Evolutionary conservation across 78 protist genomes (phyloP), one percentile per base, ranked within the genome.

Genomic region (Dictyostelium discoideum): DNA sequence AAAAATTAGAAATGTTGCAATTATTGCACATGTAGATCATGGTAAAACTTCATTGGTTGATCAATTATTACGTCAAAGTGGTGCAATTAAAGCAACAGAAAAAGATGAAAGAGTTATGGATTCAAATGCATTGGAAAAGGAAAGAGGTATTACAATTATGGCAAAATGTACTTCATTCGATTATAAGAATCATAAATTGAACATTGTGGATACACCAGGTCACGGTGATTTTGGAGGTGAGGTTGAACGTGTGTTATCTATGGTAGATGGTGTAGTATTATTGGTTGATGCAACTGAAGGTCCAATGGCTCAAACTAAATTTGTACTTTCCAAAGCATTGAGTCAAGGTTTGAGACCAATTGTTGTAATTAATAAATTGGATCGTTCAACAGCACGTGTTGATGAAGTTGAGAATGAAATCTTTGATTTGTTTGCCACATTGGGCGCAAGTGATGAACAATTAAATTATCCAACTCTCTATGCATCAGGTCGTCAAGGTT

Each of bases 251-350:
- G 95, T 92, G 4, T 39, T 98, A 65, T 39, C 86, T 22, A 95
- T 98, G 92, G 98, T 98, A 24, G 98, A 98, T 32, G 98, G 98
- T 42, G 97, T 97, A 3, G 92, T 97, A 2, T 97, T 98, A 10
- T 80, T 98, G 44, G 99, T 98, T 39, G 99, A 98, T 54, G 99
- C 99, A 3, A 86, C 97, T 3, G 99, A 98, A 85, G 99, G 99
- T 40, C 97, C 97, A 76, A 96, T 94, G 98, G 92, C 98, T 0
- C 98, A 98, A 72, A 98, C 99, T 22, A 97, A 98, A 67, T 98
- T 97, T 37, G 99, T 98, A 32, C 95, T 98, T 60, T 44, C 87
- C 29, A 98, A 98, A 95, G 98, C 99, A 3, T 90, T 98, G 18
- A 8, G 57, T 24, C 87, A 92, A n/a, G 93, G 93, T 26, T 85